These are phyloP conservation scores for Helichrysum umbraculigerum DNA, from an alignment of 129 eudicot genomes.

Conservation along the genomic window DNA sequence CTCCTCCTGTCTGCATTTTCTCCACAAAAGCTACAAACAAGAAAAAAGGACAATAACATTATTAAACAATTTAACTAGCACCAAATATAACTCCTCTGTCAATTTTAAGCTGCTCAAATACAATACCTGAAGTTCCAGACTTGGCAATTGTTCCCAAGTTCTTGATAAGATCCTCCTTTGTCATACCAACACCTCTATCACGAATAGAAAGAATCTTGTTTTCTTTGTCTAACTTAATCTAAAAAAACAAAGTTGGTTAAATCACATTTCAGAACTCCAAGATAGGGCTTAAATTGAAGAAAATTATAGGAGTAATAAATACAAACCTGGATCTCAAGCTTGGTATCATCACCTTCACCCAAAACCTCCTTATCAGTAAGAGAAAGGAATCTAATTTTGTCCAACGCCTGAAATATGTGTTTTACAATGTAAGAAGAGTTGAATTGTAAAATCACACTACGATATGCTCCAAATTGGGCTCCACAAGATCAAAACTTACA, in stretches of 20 bases:
- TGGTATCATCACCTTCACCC: slow-evolving; percentile 89
- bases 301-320: neutral
- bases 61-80: neutral
- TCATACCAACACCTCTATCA: slow-evolving; percentile 97
- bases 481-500: slow-evolving; percentile 41
- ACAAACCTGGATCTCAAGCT: slow-evolving; percentile 91
- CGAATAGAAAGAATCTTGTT: slow-evolving; percentile 89
- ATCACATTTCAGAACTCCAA: neutral
- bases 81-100: neutral
- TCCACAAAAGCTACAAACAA: slow-evolving; percentile 80
- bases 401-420: slow-evolving; percentile 61
- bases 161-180: slow-evolving; percentile 93
- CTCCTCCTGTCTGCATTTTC: slow-evolving; percentile 98
- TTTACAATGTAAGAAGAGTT: neutral
- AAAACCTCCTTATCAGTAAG: slow-evolving; percentile 91
- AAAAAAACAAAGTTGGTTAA: slow-evolving; percentile 20
- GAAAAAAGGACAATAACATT: slow-evolving; percentile 7
- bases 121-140: slow-evolving; percentile 96
- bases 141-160: slow-evolving; percentile 97
- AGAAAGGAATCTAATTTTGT: slow-evolving; percentile 88
- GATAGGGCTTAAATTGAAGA: neutral
- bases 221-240: slow-evolving; percentile 94
- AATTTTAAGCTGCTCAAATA: slow-evolving; percentile 9
- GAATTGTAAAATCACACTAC: neutral
- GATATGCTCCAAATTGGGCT: neutral